Base-by-base conservation (phyloP, 345 rosid species). In the Eutrema heterophyllum region DNA sequence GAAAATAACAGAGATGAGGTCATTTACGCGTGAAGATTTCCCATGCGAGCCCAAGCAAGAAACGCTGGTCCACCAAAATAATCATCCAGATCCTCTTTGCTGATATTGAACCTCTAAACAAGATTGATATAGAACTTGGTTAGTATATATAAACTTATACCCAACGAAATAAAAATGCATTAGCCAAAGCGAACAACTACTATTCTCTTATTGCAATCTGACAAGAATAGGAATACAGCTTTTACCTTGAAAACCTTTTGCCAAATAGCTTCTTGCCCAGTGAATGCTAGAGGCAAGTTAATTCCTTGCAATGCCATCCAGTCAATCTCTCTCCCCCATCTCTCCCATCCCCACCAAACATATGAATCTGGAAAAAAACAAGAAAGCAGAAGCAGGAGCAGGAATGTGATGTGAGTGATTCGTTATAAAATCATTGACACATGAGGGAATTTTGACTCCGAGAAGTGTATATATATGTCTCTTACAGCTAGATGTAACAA, bases 21-120 rank as follows among this genome's bases (percentile, higher is more conserved):
- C 35, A 72, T 81, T 13, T 77, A 93, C 98, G 89, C 91, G 51
- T 94, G 98, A 72, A 94, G 85, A 78, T 94, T 94, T 66, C 98
- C 98, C 98, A 94, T 94, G 64, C 98, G 96, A 78, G 98, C 98
- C 98, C 98, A 94, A 67, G 97, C 98, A 57, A 94, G 98, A 79
- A 91, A 94, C 13, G 98, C 97, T 67, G 96, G 98, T 79, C 98
- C 97, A 61, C 96, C 93, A 79, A 94, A 94, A 75, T 91, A 91
- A 80, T 83, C 88, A 79, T 88, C 81, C 81, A 94, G 82, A 53
- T 85, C 97, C 72, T 78, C 87, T 57, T 33, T 75, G 75, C 80
- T 91, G 59, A 88, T 80, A 66, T 94, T 94, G 60, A 91, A 86
- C 46, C 82, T 88, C 98, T 94, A 80, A 72, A 81, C 50, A 32